These are phyloP conservation scores for Acacia pycnantha DNA, from an alignment of 331 rosid species.

Conservation along the genomic window DNA sequence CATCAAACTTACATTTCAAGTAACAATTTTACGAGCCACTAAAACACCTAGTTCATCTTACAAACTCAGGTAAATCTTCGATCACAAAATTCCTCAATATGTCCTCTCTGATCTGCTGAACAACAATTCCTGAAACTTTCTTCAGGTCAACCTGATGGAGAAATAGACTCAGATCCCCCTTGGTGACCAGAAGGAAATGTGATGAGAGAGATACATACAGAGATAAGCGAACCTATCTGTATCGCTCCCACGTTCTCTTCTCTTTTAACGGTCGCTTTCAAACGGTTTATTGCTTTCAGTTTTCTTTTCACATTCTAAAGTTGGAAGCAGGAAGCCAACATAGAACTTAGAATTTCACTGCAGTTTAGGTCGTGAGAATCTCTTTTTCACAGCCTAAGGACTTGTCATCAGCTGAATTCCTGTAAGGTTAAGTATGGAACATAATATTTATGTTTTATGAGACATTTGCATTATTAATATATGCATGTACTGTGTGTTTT, in stretches of 20 bases:
- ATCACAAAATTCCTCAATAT: not conserved
- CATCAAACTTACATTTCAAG: not conserved
- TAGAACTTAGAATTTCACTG: not conserved
- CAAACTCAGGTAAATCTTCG: not conserved
- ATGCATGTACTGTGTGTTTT: not conserved
- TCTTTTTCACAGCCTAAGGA: not conserved
- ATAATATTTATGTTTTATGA: not conserved
- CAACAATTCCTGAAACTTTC: not conserved
- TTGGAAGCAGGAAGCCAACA: not conserved
- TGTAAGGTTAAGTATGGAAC: not conserved
- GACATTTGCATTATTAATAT: not conserved
- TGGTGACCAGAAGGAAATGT: not conserved
- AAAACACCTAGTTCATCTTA: not conserved
- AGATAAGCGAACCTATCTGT: not conserved
- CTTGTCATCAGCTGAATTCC: not conserved
- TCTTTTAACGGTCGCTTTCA: not conserved
- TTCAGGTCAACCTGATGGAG: not conserved
- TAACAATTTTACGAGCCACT: conserved; percentile 1
- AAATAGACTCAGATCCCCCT: not conserved
- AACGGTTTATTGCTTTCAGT: not conserved
- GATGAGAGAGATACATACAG: not conserved
- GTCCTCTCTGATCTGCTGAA: not conserved
- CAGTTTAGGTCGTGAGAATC: not conserved
- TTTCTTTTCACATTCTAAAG: not conserved
- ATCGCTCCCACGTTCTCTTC: not conserved